Base-by-base conservation (phyloP, 1,284 basidiomycete genomes). In the Fomitiporia mediterranea region DNA sequence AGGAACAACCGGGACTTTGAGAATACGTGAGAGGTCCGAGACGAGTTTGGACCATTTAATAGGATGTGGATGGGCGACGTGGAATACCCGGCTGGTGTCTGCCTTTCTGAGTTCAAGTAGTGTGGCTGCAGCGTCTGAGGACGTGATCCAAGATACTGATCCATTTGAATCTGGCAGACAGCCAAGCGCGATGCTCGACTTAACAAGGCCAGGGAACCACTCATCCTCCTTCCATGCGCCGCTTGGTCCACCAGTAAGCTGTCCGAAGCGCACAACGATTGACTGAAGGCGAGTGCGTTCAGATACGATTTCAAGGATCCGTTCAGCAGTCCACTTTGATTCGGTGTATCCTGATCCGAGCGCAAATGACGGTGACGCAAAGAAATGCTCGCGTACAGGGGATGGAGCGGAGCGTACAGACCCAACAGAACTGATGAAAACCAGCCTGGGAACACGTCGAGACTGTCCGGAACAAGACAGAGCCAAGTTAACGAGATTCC, bases 301-400 rank as follows among this genome's bases (percentile, higher is more conserved):
- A 3, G 64, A 57, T 2, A 68, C 67, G 9, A 35, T 49, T 21
- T 57, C 48, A 11, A 62, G 44, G 21, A 62, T 53, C 15, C 34
- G 23, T 43, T 61, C 61, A 3, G 57, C 75, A 0, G 83, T 82
- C 81, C 81, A 84, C 69, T 84, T 84, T 58, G 73, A 76, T 69
- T 84, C 81, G 6, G 80, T 79, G 65, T 84, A 84, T 0, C 82
- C 82, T 7, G 44, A 27, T 0, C 58, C 55, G 15, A 60, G 39
- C 15, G 61, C 48, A 15, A 50, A n/a, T 4, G 28, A 13, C 2
- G 61, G 51, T 7, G 30, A 15, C 2, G 32, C 48, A 17, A 56
- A n/a, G 17, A 11, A 32, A 11, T 51, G 39, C 23, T 56, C 55
- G n/a, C n/a, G 9, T 25, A 28, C 28, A 30, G 34, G 39, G 34